phyloP scores from a whole-genome alignment of 108 stramenopile species.

The Skeletonema grethae region DNA sequence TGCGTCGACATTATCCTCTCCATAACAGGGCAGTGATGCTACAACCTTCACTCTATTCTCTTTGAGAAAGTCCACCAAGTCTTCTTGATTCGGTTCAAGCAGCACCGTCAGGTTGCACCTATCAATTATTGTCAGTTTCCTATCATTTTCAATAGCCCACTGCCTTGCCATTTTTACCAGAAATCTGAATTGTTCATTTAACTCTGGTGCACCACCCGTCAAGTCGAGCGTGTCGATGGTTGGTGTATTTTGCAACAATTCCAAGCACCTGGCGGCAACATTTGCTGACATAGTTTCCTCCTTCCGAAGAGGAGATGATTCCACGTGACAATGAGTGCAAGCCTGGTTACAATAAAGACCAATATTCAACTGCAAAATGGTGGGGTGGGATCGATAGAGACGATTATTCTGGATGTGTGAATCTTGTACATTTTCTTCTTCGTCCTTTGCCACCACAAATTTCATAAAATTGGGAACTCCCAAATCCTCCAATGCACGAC shows the following conservation, averaged over 20 bases:
- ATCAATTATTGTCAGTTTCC: constrained; percentile 90
- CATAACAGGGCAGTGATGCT: constrained; percentile 94
- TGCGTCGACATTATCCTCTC: constrained; percentile 89
- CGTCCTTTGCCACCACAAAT: constrained; percentile 58
- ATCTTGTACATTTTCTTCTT: background rate
- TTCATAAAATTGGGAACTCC: constrained; percentile 83
- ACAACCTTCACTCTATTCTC: constrained; percentile 88
- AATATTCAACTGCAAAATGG: constrained; percentile 95
- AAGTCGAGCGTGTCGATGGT: constrained; percentile 90
- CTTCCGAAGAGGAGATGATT: constrained; percentile 90
- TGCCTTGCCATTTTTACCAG: constrained; percentile 84
- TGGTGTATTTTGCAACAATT: constrained; percentile 77
- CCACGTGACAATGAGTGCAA: constrained; percentile 93
- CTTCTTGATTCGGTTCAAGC: constrained; percentile 93
- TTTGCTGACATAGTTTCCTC: constrained; percentile 89
- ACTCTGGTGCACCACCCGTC: constrained; percentile 97
- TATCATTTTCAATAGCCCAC: constrained; percentile 55
- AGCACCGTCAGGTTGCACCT: constrained; percentile 97
- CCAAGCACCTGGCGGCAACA: constrained; percentile 85
- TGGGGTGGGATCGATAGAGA: constrained; percentile 36
- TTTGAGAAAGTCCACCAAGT: constrained; percentile 92
- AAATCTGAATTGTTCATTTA: constrained; percentile 89
- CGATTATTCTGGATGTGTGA: constrained; percentile 22
- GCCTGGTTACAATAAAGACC: constrained; percentile 98
- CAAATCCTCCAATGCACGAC: constrained; percentile 86